Evolutionary conservation across 2,329 filamentous ascomycete species (phyloP).

Genomic region (Mycosphaerelloides madeirae): DNA sequence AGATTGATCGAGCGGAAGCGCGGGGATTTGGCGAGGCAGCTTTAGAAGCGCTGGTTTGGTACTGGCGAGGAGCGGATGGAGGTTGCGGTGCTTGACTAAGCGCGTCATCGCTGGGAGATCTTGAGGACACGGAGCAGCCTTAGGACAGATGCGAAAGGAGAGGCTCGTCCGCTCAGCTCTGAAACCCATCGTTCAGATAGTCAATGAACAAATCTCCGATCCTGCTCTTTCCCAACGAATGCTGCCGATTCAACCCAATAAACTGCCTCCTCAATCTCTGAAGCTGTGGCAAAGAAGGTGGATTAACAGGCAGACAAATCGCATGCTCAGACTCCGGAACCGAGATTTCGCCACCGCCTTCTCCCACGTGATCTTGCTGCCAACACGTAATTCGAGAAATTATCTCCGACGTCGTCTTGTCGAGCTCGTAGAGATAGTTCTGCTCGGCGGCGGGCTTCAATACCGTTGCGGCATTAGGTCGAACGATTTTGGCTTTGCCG

Average conservation of each 20-base stretch:
- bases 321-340: slow-evolving; percentile 50
- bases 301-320: slow-evolving; percentile 62
- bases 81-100: not conserved
- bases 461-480: slow-evolving; percentile 72
- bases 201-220: slow-evolving; percentile 38
- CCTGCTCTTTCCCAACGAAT: slow-evolving; percentile 43
- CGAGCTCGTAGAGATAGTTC: slow-evolving; percentile 75
- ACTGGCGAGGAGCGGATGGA: not conserved
- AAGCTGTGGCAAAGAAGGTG: slow-evolving; percentile 65
- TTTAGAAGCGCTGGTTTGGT: not conserved
- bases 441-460: slow-evolving; percentile 57
- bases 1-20: too few relatives aligned
- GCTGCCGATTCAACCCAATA: slow-evolving; percentile 66
- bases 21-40: too few relatives aligned
- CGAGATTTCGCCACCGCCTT: slow-evolving; percentile 56
- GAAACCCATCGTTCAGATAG: slow-evolving; percentile 39
- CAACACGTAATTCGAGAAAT: slow-evolving; percentile 65
- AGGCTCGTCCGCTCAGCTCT: slow-evolving; percentile 15
- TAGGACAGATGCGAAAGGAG: too few relatives aligned
- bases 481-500: slow-evolving; percentile 62
- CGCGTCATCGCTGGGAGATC: not conserved
- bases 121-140: not conserved
- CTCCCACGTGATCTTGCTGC: slow-evolving; percentile 59
- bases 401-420: slow-evolving; percentile 72
- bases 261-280: slow-evolving; percentile 75